These are phyloP conservation scores for Colletotrichum coccodes DNA, from an alignment of 2,329 filamentous ascomycete species.

Conservation along the genomic window DNA sequence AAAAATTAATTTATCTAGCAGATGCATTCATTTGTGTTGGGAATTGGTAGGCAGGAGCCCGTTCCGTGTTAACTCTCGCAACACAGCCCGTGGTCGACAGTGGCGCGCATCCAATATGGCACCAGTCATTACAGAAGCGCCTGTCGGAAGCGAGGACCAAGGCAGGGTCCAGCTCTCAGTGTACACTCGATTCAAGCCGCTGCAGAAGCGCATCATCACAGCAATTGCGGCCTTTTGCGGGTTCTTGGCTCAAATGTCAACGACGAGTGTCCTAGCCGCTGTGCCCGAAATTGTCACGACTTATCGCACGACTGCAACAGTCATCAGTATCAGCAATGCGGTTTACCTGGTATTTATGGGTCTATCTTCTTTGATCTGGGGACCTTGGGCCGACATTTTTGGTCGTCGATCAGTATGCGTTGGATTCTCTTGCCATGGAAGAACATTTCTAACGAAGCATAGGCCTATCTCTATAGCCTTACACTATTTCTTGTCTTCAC, in stretches of 20 bases:
- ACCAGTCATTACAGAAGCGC: neutral
- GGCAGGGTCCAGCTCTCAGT: conserved; percentile 2
- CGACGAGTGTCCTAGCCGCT: conserved; percentile 77
- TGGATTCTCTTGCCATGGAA: neutral
- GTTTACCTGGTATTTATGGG: conserved; percentile 81
- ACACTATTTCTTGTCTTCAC: conserved; percentile 74
- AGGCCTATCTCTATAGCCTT: conserved; percentile 69
- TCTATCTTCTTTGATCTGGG: conserved; percentile 75
- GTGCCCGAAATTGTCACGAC: conserved; percentile 77
- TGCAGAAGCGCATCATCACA: conserved; percentile 26
- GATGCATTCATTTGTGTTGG: too few relatives aligned
- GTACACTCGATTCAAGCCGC: conserved; percentile 3
- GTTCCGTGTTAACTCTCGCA: too few relatives aligned
- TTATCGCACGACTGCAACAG: conserved; percentile 71
- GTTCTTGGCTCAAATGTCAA: conserved; percentile 79
- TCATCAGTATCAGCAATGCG: conserved; percentile 81
- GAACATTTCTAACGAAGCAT: neutral
- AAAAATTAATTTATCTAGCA: too few relatives aligned
- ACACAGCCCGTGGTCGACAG: too few relatives aligned
- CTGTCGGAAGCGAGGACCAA: neutral
- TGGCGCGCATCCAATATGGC: neutral
- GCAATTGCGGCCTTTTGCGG: conserved; percentile 49
- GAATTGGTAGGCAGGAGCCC: too few relatives aligned
- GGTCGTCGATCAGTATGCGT: conserved; percentile 65
- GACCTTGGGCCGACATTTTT: conserved; percentile 75